Evolutionary conservation across 441 rosid genomes (phyloP).

Genomic region (Mallotus japonicus): DNA sequence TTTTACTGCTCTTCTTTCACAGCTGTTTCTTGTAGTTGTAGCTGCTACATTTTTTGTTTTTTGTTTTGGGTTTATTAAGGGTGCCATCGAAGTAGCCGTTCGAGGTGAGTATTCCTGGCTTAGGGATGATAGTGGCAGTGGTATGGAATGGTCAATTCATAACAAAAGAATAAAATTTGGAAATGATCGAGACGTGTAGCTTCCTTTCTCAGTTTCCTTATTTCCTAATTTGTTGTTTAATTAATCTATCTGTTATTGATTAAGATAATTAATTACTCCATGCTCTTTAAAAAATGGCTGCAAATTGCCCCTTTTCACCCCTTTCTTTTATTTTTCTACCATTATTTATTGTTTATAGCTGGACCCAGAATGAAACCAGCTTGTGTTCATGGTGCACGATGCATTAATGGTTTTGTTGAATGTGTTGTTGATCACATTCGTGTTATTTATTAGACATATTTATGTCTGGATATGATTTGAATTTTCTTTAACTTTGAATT

Average conservation of each 20-base stretch:
- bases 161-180: slow-evolving; percentile 18
- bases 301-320: not conserved
- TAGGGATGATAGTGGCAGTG: not conserved
- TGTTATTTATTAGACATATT: too few relatives aligned
- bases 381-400: not conserved
- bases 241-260: not conserved
- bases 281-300: not conserved
- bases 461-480: too few relatives aligned
- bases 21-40: not conserved
- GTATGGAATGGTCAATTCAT: slow-evolving; percentile 27
- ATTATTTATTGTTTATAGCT: not conserved
- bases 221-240: not conserved
- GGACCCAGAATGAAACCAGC: not conserved
- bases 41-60: not conserved
- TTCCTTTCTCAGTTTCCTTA: not conserved
- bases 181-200: slow-evolving; percentile 28
- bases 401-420: too few relatives aligned
- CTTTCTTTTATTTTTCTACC: not conserved
- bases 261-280: not conserved
- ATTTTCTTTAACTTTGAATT: too few relatives aligned
- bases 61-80: not conserved
- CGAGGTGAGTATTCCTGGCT: not conserved
- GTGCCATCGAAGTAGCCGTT: slow-evolving; percentile 18
- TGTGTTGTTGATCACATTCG: too few relatives aligned
- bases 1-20: not conserved